Conservation (phyloP, 495 filamentous ascomycete species). For the Penicillium argentinense region DNA sequence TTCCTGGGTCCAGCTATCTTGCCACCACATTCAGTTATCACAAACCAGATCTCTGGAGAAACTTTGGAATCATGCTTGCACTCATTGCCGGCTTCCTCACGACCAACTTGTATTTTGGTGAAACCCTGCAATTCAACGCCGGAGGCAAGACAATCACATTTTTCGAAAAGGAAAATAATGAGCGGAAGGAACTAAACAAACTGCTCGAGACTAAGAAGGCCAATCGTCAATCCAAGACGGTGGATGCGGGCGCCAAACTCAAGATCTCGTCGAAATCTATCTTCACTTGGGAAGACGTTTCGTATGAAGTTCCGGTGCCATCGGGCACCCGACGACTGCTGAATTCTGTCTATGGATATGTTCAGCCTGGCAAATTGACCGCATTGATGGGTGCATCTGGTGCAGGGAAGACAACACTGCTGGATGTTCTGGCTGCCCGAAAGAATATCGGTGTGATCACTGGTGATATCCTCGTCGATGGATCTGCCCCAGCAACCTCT, state of each 20-base stretch:
- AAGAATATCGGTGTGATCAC: conserved; percentile 77
- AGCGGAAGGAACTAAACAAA: conserved; percentile 68
- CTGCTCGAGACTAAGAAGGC: conserved; percentile 58
- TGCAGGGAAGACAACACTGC: conserved; percentile 82
- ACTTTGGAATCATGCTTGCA: conserved; percentile 71
- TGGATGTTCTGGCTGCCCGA: conserved; percentile 74
- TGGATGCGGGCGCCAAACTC: conserved; percentile 52
- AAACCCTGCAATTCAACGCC: conserved; percentile 72
- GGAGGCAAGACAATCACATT: conserved; percentile 77
- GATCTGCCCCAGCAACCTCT: conserved; percentile 58
- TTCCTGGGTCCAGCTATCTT: conserved; percentile 64
- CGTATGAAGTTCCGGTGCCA: conserved; percentile 67
- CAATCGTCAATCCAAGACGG: conserved; percentile 48
- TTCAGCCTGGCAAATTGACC: conserved; percentile 75
- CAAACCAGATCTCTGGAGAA: conserved; percentile 65
- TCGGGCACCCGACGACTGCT: conserved; percentile 67
- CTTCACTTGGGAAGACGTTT: conserved; percentile 53
- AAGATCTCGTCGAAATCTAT: conserved; percentile 63
- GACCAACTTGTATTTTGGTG: conserved; percentile 70
- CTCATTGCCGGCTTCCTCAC: conserved; percentile 67
- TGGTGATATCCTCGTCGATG: conserved; percentile 76
- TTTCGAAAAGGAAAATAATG: conserved; percentile 68
- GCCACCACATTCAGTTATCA: conserved; percentile 61
- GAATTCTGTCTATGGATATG: conserved; percentile 72
- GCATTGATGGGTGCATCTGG: conserved; percentile 84